phyloP scores from a whole-genome alignment of 306 rosid genomes.

The Hippophae rhamnoides region DNA sequence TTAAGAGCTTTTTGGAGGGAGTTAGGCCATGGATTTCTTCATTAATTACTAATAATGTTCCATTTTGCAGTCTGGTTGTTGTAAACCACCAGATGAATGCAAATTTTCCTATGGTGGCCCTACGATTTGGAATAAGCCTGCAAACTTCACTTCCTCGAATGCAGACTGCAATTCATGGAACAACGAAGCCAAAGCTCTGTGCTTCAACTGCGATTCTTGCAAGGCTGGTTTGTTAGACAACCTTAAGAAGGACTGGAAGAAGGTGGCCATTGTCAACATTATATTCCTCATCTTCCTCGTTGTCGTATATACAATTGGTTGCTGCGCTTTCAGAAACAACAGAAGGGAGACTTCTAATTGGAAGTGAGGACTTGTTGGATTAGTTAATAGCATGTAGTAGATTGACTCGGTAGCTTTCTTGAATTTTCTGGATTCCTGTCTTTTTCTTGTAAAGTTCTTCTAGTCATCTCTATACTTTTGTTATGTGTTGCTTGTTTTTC shows the following conservation, averaged over 20 bases:
- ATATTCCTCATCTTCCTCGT: constrained; percentile 49
- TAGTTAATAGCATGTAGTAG: constrained; percentile 18
- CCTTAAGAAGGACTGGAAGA: constrained; percentile 58
- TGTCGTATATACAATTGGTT: constrained; percentile 58
- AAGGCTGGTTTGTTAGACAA: constrained; percentile 74
- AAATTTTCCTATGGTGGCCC: constrained; percentile 29
- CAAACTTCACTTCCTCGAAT: not conserved
- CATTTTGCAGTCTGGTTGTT: constrained; percentile 70
- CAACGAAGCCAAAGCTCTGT: constrained; percentile 28
- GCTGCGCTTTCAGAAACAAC: constrained; percentile 79
- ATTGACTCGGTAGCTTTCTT: constrained; percentile 9
- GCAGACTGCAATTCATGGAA: constrained; percentile 53
- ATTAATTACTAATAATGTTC: not conserved
- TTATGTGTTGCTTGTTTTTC: too few species aligned
- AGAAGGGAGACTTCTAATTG: constrained; percentile 36
- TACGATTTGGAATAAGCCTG: constrained; percentile 27
- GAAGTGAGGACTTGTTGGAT: constrained; percentile 15
- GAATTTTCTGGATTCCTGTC: constrained; percentile 6
- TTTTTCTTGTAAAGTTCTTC: constrained; percentile 6
- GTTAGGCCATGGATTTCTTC: too few species aligned
- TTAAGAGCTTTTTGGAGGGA: too few species aligned
- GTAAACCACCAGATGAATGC: constrained; percentile 61
- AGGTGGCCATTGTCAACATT: constrained; percentile 49
- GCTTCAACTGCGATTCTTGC: constrained; percentile 75
- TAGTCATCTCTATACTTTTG: too few species aligned